Evolutionary conservation across 2,329 filamentous ascomycete genomes (phyloP).

Genomic region (Paraphaeosphaeria sporulosa): DNA sequence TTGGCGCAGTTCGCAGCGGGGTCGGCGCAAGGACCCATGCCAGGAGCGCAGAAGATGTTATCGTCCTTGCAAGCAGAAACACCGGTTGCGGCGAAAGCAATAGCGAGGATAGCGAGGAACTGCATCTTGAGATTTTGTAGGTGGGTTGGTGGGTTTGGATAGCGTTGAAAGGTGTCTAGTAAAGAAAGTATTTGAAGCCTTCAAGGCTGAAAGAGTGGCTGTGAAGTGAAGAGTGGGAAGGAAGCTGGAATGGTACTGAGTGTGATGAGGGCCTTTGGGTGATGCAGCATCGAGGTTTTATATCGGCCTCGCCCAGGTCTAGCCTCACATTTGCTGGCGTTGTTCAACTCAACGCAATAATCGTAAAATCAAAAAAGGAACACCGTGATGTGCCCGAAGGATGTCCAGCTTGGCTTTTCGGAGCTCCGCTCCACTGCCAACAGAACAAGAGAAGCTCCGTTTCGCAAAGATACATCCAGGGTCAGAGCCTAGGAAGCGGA

Average conservation of each 20-base stretch:
- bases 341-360: neutral
- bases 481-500: neutral
- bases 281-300: neutral
- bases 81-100: neutral
- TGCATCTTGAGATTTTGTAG: neutral
- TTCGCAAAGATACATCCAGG: neutral
- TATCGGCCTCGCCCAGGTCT: neutral
- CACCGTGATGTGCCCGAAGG: neutral
- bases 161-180: neutral
- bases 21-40: constrained; percentile 4
- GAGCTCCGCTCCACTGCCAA: neutral
- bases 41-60: constrained; percentile 15
- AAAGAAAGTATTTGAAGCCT: neutral
- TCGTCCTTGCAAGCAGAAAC: neutral
- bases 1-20: constrained; percentile 3
- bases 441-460: neutral
- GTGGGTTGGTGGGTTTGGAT: neutral
- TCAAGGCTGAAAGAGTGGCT: neutral
- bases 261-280: neutral
- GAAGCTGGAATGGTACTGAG: neutral
- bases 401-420: neutral
- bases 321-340: neutral
- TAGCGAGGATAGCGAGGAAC: neutral
- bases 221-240: neutral
- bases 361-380: neutral